These are phyloP conservation scores for Arbutus unedo DNA, from an alignment of 148 eudicot genomes.

Conservation along the genomic window DNA sequence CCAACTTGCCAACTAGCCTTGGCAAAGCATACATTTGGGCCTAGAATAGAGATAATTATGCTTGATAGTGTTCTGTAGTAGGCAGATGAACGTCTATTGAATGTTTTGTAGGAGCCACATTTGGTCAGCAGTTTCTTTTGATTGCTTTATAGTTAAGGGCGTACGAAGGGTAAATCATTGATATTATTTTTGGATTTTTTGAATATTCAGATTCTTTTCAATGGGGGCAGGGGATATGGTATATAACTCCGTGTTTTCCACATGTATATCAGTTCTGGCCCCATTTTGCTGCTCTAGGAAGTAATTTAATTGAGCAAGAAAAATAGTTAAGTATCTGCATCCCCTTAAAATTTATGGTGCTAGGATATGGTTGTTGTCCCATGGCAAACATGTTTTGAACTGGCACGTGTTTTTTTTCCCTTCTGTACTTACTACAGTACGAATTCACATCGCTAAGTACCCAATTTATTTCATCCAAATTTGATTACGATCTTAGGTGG, in stretches of 20 bases:
- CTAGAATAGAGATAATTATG: not conserved
- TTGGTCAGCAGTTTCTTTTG: not conserved
- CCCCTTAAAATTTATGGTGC: not conserved
- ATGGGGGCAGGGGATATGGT: too few relatives aligned
- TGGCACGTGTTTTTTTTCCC: not conserved
- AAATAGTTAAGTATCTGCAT: not conserved
- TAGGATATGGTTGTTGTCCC: not conserved
- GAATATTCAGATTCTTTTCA: not conserved
- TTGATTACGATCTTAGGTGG: not conserved
- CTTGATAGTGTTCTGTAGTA: not conserved
- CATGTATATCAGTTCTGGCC: not conserved
- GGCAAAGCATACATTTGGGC: not conserved
- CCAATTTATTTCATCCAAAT: not conserved
- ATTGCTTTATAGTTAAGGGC: not conserved
- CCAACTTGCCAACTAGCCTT: not conserved
- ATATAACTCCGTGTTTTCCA: not conserved
- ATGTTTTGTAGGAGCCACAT: not conserved
- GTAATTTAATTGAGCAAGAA: not conserved
- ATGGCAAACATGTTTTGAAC: not conserved
- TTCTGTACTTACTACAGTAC: not conserved
- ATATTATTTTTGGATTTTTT: not conserved
- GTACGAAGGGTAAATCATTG: not conserved
- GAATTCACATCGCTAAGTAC: not conserved
- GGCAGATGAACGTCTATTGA: not conserved
- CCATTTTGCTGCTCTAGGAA: not conserved